Conservation (phyloP, 345 rosid genomes). For the Schrenkiella parvula region DNA sequence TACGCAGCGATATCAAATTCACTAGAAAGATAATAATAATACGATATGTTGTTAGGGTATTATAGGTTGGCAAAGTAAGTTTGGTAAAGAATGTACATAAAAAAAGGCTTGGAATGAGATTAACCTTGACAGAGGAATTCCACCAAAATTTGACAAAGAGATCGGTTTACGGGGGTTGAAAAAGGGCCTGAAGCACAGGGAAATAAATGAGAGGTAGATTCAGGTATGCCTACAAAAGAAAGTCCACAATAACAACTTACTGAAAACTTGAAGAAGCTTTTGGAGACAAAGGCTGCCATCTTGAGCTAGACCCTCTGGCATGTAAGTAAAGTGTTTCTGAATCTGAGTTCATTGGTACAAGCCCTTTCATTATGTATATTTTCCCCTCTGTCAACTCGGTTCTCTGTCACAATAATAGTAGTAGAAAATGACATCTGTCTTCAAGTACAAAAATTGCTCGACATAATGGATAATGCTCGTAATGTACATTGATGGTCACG, state of each 20-base stretch:
- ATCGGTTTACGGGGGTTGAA: slow-evolving; percentile 70
- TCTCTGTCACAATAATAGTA: slow-evolving; percentile 52
- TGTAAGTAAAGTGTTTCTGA: slow-evolving; percentile 73
- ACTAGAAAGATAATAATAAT: slow-evolving; percentile 33
- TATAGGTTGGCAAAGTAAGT: neutral
- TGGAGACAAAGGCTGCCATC: slow-evolving; percentile 64
- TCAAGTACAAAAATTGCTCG: neutral
- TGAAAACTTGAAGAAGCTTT: slow-evolving; percentile 39
- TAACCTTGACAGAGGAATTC: slow-evolving; percentile 77
- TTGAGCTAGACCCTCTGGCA: slow-evolving; percentile 66
- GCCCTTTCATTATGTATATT: slow-evolving; percentile 62
- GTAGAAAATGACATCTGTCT: slow-evolving; percentile 11
- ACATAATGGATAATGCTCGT: too few species aligned
- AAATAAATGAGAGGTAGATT: slow-evolving; percentile 5
- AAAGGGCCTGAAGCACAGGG: slow-evolving; percentile 59
- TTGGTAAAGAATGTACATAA: neutral
- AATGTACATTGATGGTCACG: neutral
- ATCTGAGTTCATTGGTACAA: slow-evolving; percentile 57
- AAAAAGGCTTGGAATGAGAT: neutral
- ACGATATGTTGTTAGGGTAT: neutral
- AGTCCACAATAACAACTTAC: slow-evolving; percentile 41
- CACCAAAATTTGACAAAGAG: slow-evolving; percentile 55
- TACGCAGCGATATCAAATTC: slow-evolving; percentile 83
- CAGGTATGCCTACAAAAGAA: slow-evolving; percentile 18
- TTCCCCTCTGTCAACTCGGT: slow-evolving; percentile 78